Percentiles rank a stretch among this genome's conserved stretches.
These are phyloP conservation scores for Ceriops tagal DNA, from an alignment of 345 rosid species.

Conservation along the genomic window DNA sequence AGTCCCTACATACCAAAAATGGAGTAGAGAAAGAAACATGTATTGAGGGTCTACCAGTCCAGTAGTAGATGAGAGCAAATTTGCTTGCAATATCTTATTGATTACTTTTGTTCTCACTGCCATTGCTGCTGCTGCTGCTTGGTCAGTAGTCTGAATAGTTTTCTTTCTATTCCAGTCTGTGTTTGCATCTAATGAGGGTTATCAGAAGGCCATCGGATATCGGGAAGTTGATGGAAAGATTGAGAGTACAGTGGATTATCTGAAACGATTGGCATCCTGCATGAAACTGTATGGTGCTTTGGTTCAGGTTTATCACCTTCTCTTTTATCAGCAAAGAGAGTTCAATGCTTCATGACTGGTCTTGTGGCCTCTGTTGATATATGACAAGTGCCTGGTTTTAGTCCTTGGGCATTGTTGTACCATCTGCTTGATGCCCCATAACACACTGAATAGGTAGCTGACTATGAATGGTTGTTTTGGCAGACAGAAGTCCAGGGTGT, in stretches of 20 bases:
- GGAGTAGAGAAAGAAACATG: no score
- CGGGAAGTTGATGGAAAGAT: constrained; percentile 47
- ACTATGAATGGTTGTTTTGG: constrained; percentile 17
- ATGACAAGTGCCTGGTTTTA: neutral
- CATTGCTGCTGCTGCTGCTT: constrained; percentile 4
- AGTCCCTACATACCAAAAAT: no score
- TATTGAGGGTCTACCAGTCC: neutral
- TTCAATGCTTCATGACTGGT: neutral
- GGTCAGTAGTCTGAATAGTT: constrained; percentile 7
- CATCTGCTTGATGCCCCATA: neutral
- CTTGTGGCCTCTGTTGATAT: neutral
- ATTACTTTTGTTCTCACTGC: constrained; percentile 1
- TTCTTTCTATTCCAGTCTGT: constrained; percentile 41
- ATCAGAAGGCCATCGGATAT: constrained; percentile 49
- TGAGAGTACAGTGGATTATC: constrained; percentile 39
- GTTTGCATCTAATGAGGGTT: constrained; percentile 62
- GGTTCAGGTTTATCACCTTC: constrained; percentile 61
- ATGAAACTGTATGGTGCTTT: constrained; percentile 87
- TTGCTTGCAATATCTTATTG: neutral
- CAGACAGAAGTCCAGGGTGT: constrained; percentile 64
- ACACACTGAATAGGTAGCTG: constrained; percentile 6
- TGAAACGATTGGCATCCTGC: constrained; percentile 58
- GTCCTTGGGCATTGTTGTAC: neutral
- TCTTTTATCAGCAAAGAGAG: neutral
- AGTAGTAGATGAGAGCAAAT: neutral